Evolutionary conservation across 2,329 filamentous ascomycete genomes (phyloP), one percentile per base, ranked within the genome.

Genomic region (Chaetoscypha palmicola): DNA sequence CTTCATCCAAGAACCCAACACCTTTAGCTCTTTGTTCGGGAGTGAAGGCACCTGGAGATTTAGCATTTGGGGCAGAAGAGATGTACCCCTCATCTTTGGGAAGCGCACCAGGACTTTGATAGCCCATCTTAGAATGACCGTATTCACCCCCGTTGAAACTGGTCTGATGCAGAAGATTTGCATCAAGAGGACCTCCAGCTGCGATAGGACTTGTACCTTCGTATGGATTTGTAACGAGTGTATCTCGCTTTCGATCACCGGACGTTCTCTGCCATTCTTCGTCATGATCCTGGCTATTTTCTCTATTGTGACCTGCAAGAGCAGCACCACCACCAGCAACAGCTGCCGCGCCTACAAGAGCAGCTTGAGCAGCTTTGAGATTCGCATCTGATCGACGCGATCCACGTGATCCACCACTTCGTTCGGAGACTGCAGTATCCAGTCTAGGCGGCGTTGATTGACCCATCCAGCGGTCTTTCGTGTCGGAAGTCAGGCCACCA

Each of bases 41-140:
- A 4, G 69, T 73, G 39, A 63, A 61, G 31, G 62, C 58, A 44
- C 68, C 71, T 11, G 68, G 66, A 38, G 71, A 73, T 52, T 76
- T 71, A 50, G 70, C 74, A 58, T 79, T 77, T 24, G 59, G 59
- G 21, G 74, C 74, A 55, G 77, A 87, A 19, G 91, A 94, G 53
- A 91, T 90, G 66, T 96, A 97, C 5, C 90, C 91, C 68, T 97
- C 91, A 59, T 96, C 87, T 62, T 81, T 86, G 47, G 69, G 77
- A 47, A 74, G 72, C 33, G 71, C 76, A 55, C 71, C 63, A 38
- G 77, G 75, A 60, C 81, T 72, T 30, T 49, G 49, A 34, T 56
- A 62, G 11, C 49, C 49, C 12, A 60, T 45, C 36, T 58, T 59
- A 5, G 48, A 42, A 17, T 66, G 62, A 43, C 64, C 64, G 50